These are phyloP conservation scores for Melampsora occidentalis DNA, from an alignment of 1,284 basidiomycete genomes.

Conservation along the genomic window DNA sequence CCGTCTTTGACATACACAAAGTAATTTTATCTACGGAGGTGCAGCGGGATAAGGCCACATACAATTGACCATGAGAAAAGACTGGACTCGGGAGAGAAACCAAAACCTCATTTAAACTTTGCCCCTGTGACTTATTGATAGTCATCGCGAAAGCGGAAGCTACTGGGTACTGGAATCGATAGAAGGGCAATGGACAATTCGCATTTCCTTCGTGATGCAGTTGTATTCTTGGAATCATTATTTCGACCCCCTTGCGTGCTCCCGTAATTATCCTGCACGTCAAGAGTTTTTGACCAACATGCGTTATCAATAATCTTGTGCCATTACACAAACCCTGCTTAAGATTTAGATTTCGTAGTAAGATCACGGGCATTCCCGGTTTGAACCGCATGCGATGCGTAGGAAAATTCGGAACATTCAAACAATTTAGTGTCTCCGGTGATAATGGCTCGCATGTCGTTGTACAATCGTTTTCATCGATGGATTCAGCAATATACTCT, in stretches of 20 bases:
- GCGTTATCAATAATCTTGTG: neutral
- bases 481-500: no score
- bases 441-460: neutral
- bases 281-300: neutral
- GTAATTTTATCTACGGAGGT: no score
- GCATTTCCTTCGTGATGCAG: neutral
- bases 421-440: neutral
- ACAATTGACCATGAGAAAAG: conserved; percentile 17
- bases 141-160: conserved; percentile 7
- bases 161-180: neutral
- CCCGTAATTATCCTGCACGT: neutral
- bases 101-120: neutral
- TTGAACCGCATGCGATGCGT: neutral
- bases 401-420: neutral
- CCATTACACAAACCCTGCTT: conserved; percentile 5
- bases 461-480: no score
- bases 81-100: neutral
- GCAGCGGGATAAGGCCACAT: conserved; percentile 3
- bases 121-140: conserved; percentile 25
- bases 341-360: neutral
- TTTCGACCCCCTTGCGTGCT: neutral
- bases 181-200: neutral
- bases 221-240: neutral
- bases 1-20: no score
- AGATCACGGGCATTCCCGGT: neutral